Base-by-base conservation (phyloP, 257 asterid genomes). In the Solanum chilense region DNA sequence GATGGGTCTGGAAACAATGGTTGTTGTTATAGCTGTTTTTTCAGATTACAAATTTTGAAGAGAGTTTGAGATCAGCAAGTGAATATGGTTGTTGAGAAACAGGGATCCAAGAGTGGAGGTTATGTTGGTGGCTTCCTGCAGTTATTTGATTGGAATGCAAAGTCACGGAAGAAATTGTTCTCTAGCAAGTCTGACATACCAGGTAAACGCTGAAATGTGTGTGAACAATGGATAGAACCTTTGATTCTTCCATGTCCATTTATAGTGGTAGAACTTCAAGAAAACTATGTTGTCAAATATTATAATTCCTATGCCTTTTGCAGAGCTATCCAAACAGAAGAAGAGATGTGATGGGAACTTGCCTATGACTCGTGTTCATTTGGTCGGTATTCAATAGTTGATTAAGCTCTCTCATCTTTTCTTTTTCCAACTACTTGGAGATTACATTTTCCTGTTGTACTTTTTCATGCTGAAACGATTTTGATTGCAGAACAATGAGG, bases 81-180 rank as follows among this genome's bases (percentile, higher is more conserved):
- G 69, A 88, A 89, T 56, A 94, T 94, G 98, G 97, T 98, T 56
- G 91, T 89, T 20, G 99, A 96, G 87, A 94, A 90, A 89, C 94
- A 92, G 81, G 90, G 91, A 87, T 91, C 95, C 31, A 96, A 88
- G 89, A 92, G 92, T 58, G 98, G 94, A 86, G 93, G 97, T 76
- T 93, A 93, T 89, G 98, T 93, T 74, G 98, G 98, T 81, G 98
- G 98, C 31, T 91, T 96, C 91, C 93, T 95, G 37, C 98, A 95
- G 91, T 91, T 95, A 88, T 96, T 96, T 83, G 98, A 95, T 90
- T 96, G 99, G 99, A 95, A 94, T 85, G 94, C 94, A 23, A 95
- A 94, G 90, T 95, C 99, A 58, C 93, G 96, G 29, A 96, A 95
- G 92, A 96, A 96, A 88, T 87, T 94, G 92, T 94, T 95, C 88